A percentile compares a stretch with the other conserved stretches of the same genome.
Conservation (phyloP, 495 filamentous ascomycete species). For the Aspergillus olivimuriae region DNA sequence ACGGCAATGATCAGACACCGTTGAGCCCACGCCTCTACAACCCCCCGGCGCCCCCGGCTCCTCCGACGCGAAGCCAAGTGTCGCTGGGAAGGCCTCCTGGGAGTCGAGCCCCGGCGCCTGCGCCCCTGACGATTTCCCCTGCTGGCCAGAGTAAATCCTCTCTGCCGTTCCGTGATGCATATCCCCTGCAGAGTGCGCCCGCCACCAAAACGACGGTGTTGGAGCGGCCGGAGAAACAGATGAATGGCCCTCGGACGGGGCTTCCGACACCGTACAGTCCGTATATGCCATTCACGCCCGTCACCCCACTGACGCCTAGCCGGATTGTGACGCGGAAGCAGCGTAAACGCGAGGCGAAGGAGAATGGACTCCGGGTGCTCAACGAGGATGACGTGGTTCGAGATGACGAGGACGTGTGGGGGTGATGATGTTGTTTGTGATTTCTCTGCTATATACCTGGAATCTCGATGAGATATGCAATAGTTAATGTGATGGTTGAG, state of each 20-base stretch:
- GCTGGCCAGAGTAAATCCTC: conserved; percentile 24
- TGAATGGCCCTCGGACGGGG: conserved; percentile 61
- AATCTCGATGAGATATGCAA: too few species aligned
- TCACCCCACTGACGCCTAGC: conserved; percentile 81
- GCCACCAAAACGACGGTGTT: conserved; percentile 74
- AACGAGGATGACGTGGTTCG: conserved; percentile 45
- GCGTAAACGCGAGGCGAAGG: conserved; percentile 49
- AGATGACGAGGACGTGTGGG: conserved; percentile 53
- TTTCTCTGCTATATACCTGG: too few species aligned
- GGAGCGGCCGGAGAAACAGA: conserved; percentile 54
- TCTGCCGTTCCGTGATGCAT: conserved; percentile 55
- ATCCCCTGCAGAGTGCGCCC: conserved; percentile 47
- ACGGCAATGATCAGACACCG: conserved; percentile 46
- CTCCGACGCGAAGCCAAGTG: conserved; percentile 11
- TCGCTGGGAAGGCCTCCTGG: conserved; percentile 11
- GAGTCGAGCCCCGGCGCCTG: conserved; percentile 21
- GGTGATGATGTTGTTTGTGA: conserved; percentile 20
- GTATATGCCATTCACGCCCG: conserved; percentile 86
- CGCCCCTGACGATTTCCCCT: conserved; percentile 33
- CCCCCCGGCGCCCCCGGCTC: conserved; percentile 30
- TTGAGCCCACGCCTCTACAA: conserved; percentile 53
- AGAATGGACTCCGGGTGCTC: conserved; percentile 33
- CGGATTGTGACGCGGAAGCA: conserved; percentile 68
- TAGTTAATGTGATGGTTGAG: too few species aligned
- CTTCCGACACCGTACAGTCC: conserved; percentile 79